Percentiles rank a stretch among this genome's conserved stretches.
Conservation (phyloP, 306 rosid species). For the Castanopsis chinensis region DNA sequence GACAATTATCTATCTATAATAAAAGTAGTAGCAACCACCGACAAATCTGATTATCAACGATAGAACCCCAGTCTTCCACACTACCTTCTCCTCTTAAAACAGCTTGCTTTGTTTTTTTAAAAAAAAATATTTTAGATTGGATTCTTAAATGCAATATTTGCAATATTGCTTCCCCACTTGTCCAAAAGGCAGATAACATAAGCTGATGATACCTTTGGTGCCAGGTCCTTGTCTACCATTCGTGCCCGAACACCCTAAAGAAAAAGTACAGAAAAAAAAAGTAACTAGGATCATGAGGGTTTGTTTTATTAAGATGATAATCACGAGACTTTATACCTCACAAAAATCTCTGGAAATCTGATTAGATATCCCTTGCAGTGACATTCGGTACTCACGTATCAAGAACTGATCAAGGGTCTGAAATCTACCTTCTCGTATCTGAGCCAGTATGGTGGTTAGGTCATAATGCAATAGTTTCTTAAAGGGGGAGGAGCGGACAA, state of each 20-base stretch:
- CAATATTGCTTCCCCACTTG: neutral
- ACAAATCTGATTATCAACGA: neutral
- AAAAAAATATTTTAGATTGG: no score
- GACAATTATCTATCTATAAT: neutral
- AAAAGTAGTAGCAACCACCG: neutral
- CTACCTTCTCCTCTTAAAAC: no score
- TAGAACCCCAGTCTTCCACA: neutral
- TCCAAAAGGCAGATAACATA: neutral
- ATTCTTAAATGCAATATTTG: no score
- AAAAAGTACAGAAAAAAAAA: slow-evolving; percentile 17
- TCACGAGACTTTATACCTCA: slow-evolving; percentile 50
- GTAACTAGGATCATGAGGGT: neutral
- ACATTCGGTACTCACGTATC: slow-evolving; percentile 79
- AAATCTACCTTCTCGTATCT: slow-evolving; percentile 85
- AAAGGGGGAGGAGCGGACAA: neutral
- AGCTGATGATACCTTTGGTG: slow-evolving; percentile 64
- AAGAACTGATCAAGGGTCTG: slow-evolving; percentile 86
- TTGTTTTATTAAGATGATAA: neutral
- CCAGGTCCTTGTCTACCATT: slow-evolving; percentile 72
- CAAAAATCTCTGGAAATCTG: slow-evolving; percentile 68
- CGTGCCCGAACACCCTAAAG: slow-evolving; percentile 83
- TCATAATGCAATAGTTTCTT: neutral
- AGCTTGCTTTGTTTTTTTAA: no score
- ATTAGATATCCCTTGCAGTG: slow-evolving; percentile 58
- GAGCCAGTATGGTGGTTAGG: slow-evolving; percentile 22